Base-by-base conservation (phyloP, 1,284 basidiomycete genomes). In the Cryptococcus floricola region DNA sequence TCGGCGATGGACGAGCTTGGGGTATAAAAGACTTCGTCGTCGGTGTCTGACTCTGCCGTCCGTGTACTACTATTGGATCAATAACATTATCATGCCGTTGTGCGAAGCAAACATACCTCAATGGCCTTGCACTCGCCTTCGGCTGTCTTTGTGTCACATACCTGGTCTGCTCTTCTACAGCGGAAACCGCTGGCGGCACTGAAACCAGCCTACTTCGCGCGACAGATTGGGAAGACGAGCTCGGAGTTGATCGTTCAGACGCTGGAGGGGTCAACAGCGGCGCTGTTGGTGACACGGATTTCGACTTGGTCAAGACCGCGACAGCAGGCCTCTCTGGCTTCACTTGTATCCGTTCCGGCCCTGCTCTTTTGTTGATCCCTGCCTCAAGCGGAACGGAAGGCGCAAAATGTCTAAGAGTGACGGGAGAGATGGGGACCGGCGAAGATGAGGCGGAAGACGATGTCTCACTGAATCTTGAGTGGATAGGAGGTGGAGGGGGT, bases 391-490 rank as follows among this genome's bases (percentile, higher is more conserved):
- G n/a, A 23, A 23, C 41, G 14, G 16, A 14, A 42, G 14, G 41
- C 9, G 41, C 6, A 34, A 8, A 34, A 34, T 34, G 31, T 10
- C 31, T 34, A 8, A 5, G 41, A 47, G 41, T 31, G 16, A 37
- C n/a, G 42, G 27, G 8, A 7, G 43, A 18, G 43, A 27, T 42
- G 6, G 56, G 59, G 13, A 61, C 37, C 37, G 63, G 57, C 2
- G 64, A 62, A 8, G 66, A 68, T 7, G 54, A 41, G 12, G 61
- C 56, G 27, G 66, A 64, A 12, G 66, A 66, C n/a, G 64, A 64
- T 2, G 63, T 54, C 16, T 60, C 61, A 49, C 57, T 57, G 13
- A 56, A 14, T 39, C 54, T 41, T 6, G 60, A 59, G 44, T 48
- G 52, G 13, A 59, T 48, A 10, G 51, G 54, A 23, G 50, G 49